A percentile compares a stretch with the other conserved stretches of the same genome.
Conservation (phyloP, 306 rosid genomes). For the Lupinus albus region DNA sequence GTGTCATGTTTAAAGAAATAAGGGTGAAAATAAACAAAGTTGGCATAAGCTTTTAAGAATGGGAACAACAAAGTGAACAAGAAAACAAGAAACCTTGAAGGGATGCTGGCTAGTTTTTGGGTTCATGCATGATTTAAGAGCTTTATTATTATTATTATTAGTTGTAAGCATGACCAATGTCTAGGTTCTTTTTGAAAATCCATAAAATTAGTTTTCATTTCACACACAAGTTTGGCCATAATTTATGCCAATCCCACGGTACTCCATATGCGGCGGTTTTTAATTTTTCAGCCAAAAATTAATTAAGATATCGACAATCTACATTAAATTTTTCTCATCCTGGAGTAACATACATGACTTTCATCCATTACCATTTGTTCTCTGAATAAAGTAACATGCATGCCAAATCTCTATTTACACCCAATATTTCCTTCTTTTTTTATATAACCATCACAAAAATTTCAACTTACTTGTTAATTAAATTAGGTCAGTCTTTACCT, state of each 20-base stretch:
- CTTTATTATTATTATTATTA: conserved; percentile 15
- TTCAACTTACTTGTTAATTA: too few relatives aligned
- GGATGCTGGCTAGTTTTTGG: conserved; percentile 26
- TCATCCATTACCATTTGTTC: too few relatives aligned
- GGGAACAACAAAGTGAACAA: conserved; percentile 11
- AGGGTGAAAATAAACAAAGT: conserved; percentile 38
- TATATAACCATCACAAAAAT: too few relatives aligned
- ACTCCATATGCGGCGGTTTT: conserved; percentile 38
- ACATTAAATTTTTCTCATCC: conserved; percentile 30
- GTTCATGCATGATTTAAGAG: conserved; percentile 34
- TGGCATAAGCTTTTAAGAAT: conserved; percentile 62
- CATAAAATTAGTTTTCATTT: conserved; percentile 39
- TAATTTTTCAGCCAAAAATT: conserved; percentile 28
- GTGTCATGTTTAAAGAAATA: conserved; percentile 16
- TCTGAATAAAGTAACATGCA: too few relatives aligned
- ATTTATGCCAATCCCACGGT: conserved; percentile 42
- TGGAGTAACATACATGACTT: not conserved
- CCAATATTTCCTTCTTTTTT: too few relatives aligned
- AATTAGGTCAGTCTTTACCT: too few relatives aligned
- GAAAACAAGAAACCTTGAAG: conserved; percentile 28
- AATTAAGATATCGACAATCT: not conserved
- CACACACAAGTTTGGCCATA: conserved; percentile 50
- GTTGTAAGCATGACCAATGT: conserved; percentile 30
- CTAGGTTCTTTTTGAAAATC: conserved; percentile 29
- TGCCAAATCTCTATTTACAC: too few relatives aligned